phyloP scores from a whole-genome alignment of 768 basidiomycete species.

The Tricholoma terreum region DNA sequence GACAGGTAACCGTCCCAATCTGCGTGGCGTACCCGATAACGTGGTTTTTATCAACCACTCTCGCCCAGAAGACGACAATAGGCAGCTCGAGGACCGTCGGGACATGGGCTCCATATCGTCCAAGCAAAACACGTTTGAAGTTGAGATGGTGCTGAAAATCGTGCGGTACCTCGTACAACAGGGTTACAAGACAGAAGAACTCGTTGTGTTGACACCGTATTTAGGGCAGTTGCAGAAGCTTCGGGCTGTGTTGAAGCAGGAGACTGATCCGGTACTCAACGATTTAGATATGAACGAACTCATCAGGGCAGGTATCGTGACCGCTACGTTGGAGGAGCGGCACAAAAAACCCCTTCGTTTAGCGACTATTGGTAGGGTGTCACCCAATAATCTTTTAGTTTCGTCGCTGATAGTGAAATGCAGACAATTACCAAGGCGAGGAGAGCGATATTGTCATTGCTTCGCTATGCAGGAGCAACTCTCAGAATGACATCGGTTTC shows the following conservation, averaged over 20 bases:
- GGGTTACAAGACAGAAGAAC: constrained; percentile 56
- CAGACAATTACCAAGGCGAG: constrained; percentile 78
- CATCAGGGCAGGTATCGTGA: constrained; percentile 51
- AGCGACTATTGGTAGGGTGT: constrained; percentile 57
- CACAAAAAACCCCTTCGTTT: constrained; percentile 48
- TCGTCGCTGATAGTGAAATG: not conserved
- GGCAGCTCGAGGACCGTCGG: constrained; percentile 37
- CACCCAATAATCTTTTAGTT: no score
- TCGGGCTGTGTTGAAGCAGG: constrained; percentile 39
- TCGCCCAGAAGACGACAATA: constrained; percentile 49
- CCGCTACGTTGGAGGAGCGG: constrained; percentile 34
- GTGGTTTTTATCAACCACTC: constrained; percentile 60
- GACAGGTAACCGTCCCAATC: constrained; percentile 47
- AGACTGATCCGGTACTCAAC: constrained; percentile 57
- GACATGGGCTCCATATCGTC: constrained; percentile 50
- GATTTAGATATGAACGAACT: constrained; percentile 63
- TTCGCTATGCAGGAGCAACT: constrained; percentile 60
- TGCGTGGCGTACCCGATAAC: constrained; percentile 55
- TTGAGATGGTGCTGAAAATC: constrained; percentile 62
- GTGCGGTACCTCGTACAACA: constrained; percentile 65
- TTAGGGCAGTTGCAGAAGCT: constrained; percentile 61
- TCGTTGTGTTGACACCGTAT: constrained; percentile 70
- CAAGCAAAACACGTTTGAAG: constrained; percentile 61
- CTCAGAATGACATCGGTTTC: constrained; percentile 58
- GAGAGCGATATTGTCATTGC: constrained; percentile 67